Base-by-base conservation (phyloP, 108 stramenopile species). In the Cyclostephanos invisitatus region DNA sequence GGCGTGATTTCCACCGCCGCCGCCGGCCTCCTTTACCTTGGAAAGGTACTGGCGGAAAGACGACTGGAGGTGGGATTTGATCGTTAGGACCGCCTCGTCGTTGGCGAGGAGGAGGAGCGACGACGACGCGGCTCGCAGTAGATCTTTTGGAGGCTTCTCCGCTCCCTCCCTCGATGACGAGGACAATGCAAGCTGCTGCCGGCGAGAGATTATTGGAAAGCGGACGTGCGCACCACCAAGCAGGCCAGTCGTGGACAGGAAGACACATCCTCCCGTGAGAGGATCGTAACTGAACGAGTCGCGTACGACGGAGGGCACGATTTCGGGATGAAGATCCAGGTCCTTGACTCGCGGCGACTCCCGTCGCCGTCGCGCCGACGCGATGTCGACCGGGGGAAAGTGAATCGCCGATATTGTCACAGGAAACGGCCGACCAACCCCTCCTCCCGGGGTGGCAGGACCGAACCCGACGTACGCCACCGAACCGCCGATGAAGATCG, bases 41-140 rank as follows among this genome's bases (percentile, higher is more conserved):
- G 32, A 37, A 17, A 66, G 15, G 55, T 70, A 78, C 38, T 66
- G 69, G 36, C 69, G 64, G 49, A 78, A 78, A 7, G 77, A 60
- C 36, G 77, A 78, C n/a, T 46, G 48, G 20, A 78, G 32, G 55
- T 78, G 77, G 17, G 77, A 65, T 32, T 65, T 71, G 57, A 78
- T 70, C 17, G 77, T 68, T 0, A 70, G 46, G 3, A 71, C 64
- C 9, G 51, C 42, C 36, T 78, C 70, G 5, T 71, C 64, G 35
- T 54, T 24, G 21, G 64, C 22, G 28, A 62, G 70, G 51, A 38
- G 48, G 38, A 29, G 21, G 5, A 68, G 36, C 5, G 56, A 57
- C 27, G 21, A 32, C 32, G 40, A 40, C 27, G 24, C 6, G 2
- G 28, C 5, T 28, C 56, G 28, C 29, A 24, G 51, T n/a, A 20